phyloP scores from a whole-genome alignment of 2,329 filamentous ascomycete species.

The Aspergillus tamarii region DNA sequence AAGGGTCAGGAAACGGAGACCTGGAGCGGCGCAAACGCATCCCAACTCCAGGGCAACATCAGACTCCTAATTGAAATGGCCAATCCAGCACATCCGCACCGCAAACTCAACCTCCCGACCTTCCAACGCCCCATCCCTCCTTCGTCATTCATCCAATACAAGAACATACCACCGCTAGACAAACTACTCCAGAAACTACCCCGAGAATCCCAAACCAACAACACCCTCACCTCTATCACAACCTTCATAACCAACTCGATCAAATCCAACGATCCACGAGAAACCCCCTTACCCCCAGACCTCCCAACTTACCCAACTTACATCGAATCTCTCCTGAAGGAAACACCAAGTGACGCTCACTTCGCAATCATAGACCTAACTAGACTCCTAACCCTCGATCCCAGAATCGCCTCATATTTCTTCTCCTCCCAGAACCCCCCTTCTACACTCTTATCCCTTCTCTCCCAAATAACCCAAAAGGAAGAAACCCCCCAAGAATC shows the following conservation, averaged over 20 bases:
- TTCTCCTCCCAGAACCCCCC: constrained; percentile 76
- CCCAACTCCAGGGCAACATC: constrained; percentile 70
- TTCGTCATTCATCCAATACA: constrained; percentile 69
- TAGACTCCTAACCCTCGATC: constrained; percentile 74
- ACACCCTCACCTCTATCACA: constrained; percentile 66
- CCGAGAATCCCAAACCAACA: constrained; percentile 52
- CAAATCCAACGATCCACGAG: constrained; percentile 42
- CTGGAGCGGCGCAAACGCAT: constrained; percentile 77
- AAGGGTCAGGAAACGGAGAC: constrained; percentile 74
- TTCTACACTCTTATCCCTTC: constrained; percentile 63
- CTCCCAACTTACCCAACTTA: constrained; percentile 67
- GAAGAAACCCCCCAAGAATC: constrained; percentile 65
- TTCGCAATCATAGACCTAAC: constrained; percentile 88
- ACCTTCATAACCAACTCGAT: constrained; percentile 69
- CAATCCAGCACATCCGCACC: constrained; percentile 75
- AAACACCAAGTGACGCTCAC: constrained; percentile 65
- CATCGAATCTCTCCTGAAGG: constrained; percentile 58
- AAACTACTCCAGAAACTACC: constrained; percentile 84
- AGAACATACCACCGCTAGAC: constrained; percentile 77
- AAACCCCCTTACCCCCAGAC: constrained; percentile 72
- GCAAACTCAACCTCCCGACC: constrained; percentile 69
- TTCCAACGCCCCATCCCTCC: constrained; percentile 63
- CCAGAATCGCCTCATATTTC: constrained; percentile 72
- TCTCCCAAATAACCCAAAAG: constrained; percentile 54
- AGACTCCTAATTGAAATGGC: constrained; percentile 75